Evolutionary conservation across 148 eudicot genomes (phyloP).

Genomic region (Cornus kousa): DNA sequence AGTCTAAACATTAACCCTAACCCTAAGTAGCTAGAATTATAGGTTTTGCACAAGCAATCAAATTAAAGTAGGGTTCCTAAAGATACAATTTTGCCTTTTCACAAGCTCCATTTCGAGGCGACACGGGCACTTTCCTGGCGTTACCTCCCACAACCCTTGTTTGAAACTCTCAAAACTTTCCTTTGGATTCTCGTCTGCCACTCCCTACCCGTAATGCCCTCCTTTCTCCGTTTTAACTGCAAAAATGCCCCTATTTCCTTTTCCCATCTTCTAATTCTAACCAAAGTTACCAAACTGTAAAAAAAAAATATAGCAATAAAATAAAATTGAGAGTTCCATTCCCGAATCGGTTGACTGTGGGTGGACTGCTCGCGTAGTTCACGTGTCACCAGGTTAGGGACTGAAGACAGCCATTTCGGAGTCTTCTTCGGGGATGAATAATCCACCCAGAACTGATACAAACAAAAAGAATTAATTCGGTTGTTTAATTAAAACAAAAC

Average conservation of each 20-base stretch:
- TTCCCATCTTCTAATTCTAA: no score
- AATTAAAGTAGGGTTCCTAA: neutral
- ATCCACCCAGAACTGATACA: no score
- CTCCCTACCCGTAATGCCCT: conserved; percentile 4
- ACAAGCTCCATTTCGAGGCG: conserved; percentile 12
- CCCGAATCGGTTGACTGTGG: no score
- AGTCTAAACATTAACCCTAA: neutral
- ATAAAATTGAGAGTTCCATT: no score
- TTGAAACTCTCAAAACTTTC: conserved; percentile 13
- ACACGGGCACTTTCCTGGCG: conserved; percentile 25
- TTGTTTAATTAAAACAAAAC: no score
- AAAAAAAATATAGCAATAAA: no score
- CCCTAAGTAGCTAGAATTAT: neutral
- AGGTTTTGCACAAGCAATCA: neutral
- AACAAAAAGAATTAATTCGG: no score
- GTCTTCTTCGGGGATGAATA: no score
- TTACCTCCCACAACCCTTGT: conserved; percentile 10
- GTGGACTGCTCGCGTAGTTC: no score
- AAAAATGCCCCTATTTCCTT: neutral
- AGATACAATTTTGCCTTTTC: neutral
- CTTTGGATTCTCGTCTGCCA: conserved; percentile 5
- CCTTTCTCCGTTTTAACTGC: neutral
- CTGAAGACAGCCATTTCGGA: no score
- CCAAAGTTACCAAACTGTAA: no score
- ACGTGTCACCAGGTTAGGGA: no score